These are phyloP conservation scores for Strobilomyces dryophilus DNA, from an alignment of 768 basidiomycete species.

Conservation along the genomic window DNA sequence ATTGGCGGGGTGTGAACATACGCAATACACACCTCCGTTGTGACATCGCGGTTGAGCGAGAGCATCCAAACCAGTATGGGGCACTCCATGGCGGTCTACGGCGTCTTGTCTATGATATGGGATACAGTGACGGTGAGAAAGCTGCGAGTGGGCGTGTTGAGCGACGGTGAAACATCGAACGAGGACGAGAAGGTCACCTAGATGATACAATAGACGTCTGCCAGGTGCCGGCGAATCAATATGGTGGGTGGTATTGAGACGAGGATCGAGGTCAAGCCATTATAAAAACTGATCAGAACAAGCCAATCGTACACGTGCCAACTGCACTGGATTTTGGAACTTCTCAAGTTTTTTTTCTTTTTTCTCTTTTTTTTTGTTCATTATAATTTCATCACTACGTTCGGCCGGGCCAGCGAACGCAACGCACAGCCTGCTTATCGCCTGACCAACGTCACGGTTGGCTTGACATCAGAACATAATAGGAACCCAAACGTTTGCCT, in stretches of 20 bases:
- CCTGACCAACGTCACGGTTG: background rate
- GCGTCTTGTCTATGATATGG: slow-evolving; percentile 1
- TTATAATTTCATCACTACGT: background rate
- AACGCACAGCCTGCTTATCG: slow-evolving; percentile 5
- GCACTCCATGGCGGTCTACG: slow-evolving; percentile 40
- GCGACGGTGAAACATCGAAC: background rate
- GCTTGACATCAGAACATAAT: background rate
- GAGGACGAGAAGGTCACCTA: background rate
- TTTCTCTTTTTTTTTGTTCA: background rate
- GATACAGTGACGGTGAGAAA: background rate
- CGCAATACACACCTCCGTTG: slow-evolving; percentile 47
- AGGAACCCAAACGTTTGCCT: background rate
- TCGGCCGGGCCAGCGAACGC: background rate
- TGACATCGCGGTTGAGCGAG: slow-evolving; percentile 70
- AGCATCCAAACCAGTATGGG: slow-evolving; percentile 81
- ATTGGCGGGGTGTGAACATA: background rate
- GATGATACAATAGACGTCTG: background rate
- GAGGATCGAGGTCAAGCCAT: slow-evolving; percentile 15
- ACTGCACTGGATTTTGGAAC: slow-evolving; percentile 8
- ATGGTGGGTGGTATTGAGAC: background rate
- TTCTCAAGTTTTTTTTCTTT: background rate
- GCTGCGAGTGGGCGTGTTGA: background rate
- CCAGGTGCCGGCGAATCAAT: background rate
- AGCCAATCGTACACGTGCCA: slow-evolving; percentile 28
- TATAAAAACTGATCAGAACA: slow-evolving; percentile 28